Evolutionary conservation across 2,329 filamentous ascomycete species (phyloP), one percentile per base, ranked within the genome.

Genomic region (Rutstroemia sp.): DNA sequence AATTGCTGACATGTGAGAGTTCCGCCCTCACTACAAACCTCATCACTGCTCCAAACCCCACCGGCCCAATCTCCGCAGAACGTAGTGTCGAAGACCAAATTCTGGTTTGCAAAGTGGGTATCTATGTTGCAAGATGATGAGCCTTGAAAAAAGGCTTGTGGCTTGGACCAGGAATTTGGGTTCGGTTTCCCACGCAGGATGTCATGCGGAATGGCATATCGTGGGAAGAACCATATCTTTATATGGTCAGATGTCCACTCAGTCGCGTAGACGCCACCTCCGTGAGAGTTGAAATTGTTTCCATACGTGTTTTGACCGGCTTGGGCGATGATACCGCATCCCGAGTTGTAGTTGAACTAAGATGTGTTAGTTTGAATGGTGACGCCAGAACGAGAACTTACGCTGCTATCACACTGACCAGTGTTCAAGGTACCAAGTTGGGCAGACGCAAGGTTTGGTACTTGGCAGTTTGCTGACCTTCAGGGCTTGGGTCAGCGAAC

Each of bases 31-130:
- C 61, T 86, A 64, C 79, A 59, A 83, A 77, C 58, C 63, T 69
- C 60, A 52, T 58, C 85, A 80, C 52, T 74, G 69, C 54, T 63
- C n/a, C 47, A 88, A 6, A 49, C 5, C 42, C 74, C 70, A 30
- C 88, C 89, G 6, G 90, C 91, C 88, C 89, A 95, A 66, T 87
- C 83, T 38, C 92, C 92, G 71, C 92, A 96, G 71, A 95, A 89
- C 10, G 87, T 88, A 1, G 85, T 92, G 73, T 92, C 83, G 70
- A 94, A 86, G 44, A 92, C 81, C 61, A 96, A 83, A 64, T 85
- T 80, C 74, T 95, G 80, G 58, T 87, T 72, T 58, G 75, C 74
- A 74, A 96, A 95, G 71, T 86, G 79, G 1, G 71, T 62, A 59
- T 84, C 75, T 62, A 95, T 87, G 63, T 92, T 74, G 72, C 92